Conservation (phyloP, 2,329 filamentous ascomycete genomes). For the Emydomyces testavorans region DNA sequence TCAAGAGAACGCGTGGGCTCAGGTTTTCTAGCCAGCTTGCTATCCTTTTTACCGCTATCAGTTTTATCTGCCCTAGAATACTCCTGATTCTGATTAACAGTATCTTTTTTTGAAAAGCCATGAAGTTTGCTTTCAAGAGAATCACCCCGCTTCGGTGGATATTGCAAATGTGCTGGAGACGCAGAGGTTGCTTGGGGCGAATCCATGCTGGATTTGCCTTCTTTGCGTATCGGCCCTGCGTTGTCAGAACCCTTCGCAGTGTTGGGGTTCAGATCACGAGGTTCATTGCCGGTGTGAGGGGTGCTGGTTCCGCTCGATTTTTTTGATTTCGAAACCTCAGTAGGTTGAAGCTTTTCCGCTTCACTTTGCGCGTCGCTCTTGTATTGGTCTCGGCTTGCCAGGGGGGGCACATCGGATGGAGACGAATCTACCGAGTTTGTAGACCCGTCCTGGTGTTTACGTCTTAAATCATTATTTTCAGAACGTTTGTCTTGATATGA, state of each 20-base stretch:
- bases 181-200: not conserved
- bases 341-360: constrained; percentile 3
- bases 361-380: not conserved
- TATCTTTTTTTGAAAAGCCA: constrained; percentile 54
- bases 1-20: constrained; percentile 10
- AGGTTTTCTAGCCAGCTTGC: not conserved
- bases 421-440: constrained; percentile 10
- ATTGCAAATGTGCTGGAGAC: constrained; percentile 21
- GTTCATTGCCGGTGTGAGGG: constrained; percentile 4
- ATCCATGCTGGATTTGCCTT: constrained; percentile 10
- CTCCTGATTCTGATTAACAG: constrained; percentile 23
- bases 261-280: not conserved
- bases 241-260: constrained; percentile 1
- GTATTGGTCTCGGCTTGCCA: not conserved
- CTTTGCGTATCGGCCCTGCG: not conserved
- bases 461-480: constrained; percentile 37
- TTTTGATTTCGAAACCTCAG: constrained; percentile 4
- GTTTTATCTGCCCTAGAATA: not conserved
- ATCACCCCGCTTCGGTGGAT: constrained; percentile 47
- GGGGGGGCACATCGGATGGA: not conserved
- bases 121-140: constrained; percentile 45
- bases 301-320: not conserved
- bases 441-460: constrained; percentile 23
- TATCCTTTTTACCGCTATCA: not conserved
- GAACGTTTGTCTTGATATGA: constrained; percentile 78